These are phyloP conservation scores for Dactylonectria macrodidyma DNA, from an alignment of 2,329 filamentous ascomycete species.

Conservation along the genomic window DNA sequence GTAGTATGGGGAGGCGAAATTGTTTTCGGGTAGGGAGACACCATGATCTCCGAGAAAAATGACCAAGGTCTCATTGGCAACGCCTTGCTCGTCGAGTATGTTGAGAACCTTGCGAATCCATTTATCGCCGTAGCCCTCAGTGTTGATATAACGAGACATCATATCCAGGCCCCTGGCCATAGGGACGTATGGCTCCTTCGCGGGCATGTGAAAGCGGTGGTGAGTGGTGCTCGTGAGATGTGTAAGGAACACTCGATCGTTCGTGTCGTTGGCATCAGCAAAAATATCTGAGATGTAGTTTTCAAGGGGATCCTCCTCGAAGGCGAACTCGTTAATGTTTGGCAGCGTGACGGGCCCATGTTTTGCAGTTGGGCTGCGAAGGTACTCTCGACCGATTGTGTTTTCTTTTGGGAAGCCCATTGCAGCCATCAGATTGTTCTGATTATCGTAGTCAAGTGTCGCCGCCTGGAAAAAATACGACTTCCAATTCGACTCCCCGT, in stretches of 20 bases:
- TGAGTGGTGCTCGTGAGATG: constrained; percentile 56
- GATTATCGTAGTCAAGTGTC: constrained; percentile 53
- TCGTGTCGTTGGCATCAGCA: constrained; percentile 45
- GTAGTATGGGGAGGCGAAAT: constrained; percentile 50
- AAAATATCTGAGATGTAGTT: constrained; percentile 54
- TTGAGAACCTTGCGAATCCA: constrained; percentile 51
- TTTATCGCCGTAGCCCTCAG: constrained; percentile 50
- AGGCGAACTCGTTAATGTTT: constrained; percentile 55
- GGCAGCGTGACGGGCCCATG: constrained; percentile 49
- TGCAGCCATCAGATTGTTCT: constrained; percentile 48
- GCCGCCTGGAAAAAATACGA: constrained; percentile 53
- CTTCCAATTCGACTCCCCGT: constrained; percentile 48
- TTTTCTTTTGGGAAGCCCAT: constrained; percentile 50
- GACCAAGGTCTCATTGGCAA: constrained; percentile 52
- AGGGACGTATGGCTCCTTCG: constrained; percentile 46
- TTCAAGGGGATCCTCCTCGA: constrained; percentile 50
- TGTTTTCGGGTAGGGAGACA: constrained; percentile 51
- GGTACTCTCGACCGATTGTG: constrained; percentile 49
- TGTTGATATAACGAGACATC: constrained; percentile 52
- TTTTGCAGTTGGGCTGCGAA: constrained; percentile 48
- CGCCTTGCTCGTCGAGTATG: constrained; percentile 50
- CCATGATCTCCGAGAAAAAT: constrained; percentile 54
- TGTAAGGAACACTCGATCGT: constrained; percentile 53
- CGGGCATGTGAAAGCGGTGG: constrained; percentile 52
- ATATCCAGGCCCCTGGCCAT: constrained; percentile 48